Evolutionary conservation across 768 basidiomycete species (phyloP), one percentile per base, ranked within the genome.

Genomic region (Strobilomyces confusus): DNA sequence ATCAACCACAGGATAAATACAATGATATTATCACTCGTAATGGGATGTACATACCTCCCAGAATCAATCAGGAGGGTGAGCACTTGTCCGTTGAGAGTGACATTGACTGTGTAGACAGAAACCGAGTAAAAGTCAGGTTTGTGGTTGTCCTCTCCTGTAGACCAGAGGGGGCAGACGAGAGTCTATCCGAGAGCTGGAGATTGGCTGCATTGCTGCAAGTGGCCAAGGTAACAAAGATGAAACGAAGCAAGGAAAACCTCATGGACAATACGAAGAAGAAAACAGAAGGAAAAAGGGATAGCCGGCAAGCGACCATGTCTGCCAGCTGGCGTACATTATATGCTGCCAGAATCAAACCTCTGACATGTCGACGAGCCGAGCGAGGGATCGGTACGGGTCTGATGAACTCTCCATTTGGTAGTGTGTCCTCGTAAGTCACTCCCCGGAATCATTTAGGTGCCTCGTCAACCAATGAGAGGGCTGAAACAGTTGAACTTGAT

Each of bases 21-120:
- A 30, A 26, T 44, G 25, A 12, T 23, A 30, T 25, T 3, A 25
- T 19, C 4, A n/a, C 2, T 20, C 1, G 26, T 19, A 34, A 40
- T n/a, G 33, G 26, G 38, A 33, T 20, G 25, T 9, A n/a, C 67
- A 33, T 53, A 76, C 77, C 77, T 79, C 8, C 77, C 78, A 6
- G 78, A 78, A 54, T 79, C 77, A 33, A 79, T 68, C 48, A 71
- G 52, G 47, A 77, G 63, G 23, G 62, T 59, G 54, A 72, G 70
- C 14, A 20, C 49, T 12, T 44, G 22, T 17, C 65, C 71, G 17
- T 75, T 72, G 20, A 80, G 56, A 2, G 74, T 72, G 54, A 77
- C 64, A 49, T 75, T 75, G 20, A n/a, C n/a, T n/a, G n/a, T n/a
- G n/a, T n/a, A n/a, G n/a, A n/a, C n/a, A n/a, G n/a, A n/a, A n/a